Evolutionary conservation across 768 basidiomycete species (phyloP), one percentile per base, ranked within the genome.

Genomic region (Panus rudis): DNA sequence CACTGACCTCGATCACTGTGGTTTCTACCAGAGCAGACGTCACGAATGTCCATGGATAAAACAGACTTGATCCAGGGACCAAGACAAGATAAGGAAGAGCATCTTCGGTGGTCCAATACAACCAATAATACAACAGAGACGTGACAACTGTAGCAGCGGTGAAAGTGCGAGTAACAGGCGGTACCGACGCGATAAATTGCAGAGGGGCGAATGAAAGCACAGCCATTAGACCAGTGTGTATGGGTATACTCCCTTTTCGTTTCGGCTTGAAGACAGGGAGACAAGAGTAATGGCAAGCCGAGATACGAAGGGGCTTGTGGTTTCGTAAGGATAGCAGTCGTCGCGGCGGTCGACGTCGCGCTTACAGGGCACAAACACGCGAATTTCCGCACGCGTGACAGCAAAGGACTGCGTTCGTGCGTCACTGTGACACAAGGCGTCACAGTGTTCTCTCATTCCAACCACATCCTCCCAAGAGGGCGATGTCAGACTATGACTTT

Each of bases 1-100:
- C 22, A 71, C 84, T 55, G 44, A 92, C 96, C 78, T 93, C 92
- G 45, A 87, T 64, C 42, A 92, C 53, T 47, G 73, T 81, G 37
- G 80, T 78, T 66, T 99, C 96, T 14, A 96, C 86, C 47, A 92
- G 76, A 16, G 79, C 84, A 3, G 89, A 84, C 4, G 86, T 92
- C n/a, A 92, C 65, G 52, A 98, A 74, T 3, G 91, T 91, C 96
- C 96, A 99, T 35, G 94, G 94, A 49, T 81, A 81, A 61, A 83
- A 89, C 23, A 91, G 53, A 54, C 82, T 83, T 31, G 76, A 73
- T 12, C 91, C 92, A 4, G 92, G 92, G 10, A 88, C 71, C 46
- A 93, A 68, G 5, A 83, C 79, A 55, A 94, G 70, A 64, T 85
- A 93, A 23, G 84, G 79, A 22, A 64, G 52, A 56, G 70, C 42